Evolutionary conservation across 352 stramenopile genomes (phyloP), one percentile per base, ranked within the genome.

Genomic region (Pelagophyceae sp.): DNA sequence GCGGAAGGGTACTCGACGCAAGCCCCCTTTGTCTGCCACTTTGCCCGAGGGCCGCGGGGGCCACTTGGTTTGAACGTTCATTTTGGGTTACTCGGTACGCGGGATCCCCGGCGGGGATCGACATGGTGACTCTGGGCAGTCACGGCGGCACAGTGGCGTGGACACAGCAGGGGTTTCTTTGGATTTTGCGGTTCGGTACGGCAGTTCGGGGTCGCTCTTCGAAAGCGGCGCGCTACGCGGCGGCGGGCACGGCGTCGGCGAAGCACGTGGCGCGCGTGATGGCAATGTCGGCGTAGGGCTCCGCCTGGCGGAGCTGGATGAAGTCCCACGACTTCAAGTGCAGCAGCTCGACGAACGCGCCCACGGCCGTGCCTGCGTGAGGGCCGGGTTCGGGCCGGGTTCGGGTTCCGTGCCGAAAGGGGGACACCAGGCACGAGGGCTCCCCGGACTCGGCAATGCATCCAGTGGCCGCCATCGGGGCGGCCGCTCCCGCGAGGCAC

Each of bases 311-410:
- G 31, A 99, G 80, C 72, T 98, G 90, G 38, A 99, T 90, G 83
- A 95, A 98, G 85, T 98, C 94, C 80, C 96, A 94, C 1, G 94
- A 98, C 84, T 99, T 98, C n/a, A 98, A 86, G 83, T 89, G 85
- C 0, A 98, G 87, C 27, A 98, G 86, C 82, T 98, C 94, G 78
- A 98, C 98, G 83, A 98, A 98, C 51, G 96, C 86, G 61, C 89
- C 92, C 19, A 93, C 91, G 32, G 93, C 94, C 67, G 92, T 98
- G n/a, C n/a, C n/a, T n/a, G n/a, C n/a, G n/a, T n/a, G n/a, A n/a
- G n/a, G n/a, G 63, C 93, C 84, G 77, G 69, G 77, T 40, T 83
- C 92, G 67, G 89, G 45, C 11, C 75, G 33, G 37, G 32, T 32
- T 23, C 75, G 40, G 54, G n/a, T n/a, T n/a, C 31, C 58, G 20